Conservation (phyloP, 345 rosid species). For the Boechera divaricarpa region DNA sequence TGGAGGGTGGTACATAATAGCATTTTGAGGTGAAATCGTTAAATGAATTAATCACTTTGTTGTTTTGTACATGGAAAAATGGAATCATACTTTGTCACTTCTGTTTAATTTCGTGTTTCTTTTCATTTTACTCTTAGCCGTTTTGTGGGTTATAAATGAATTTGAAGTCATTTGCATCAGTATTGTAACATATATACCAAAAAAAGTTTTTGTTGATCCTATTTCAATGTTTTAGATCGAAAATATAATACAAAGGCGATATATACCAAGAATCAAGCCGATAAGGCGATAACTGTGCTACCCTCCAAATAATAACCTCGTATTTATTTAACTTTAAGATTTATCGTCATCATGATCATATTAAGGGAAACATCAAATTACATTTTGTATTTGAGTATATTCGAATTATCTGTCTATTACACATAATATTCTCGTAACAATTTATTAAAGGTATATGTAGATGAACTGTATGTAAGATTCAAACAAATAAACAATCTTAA, state of each 20-base stretch:
- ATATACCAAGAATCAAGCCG: slow-evolving; percentile 14
- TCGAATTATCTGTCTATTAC: background rate
- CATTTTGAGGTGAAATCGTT: slow-evolving; percentile 24
- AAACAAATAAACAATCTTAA: background rate
- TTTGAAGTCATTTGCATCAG: slow-evolving; percentile 2
- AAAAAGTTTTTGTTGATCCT: background rate
- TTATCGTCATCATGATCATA: background rate
- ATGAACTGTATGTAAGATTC: slow-evolving; percentile 7
- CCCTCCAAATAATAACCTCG: background rate
- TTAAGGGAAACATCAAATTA: background rate
- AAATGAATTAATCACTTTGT: background rate
- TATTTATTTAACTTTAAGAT: background rate
- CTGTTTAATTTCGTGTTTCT: background rate
- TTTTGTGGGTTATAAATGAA: slow-evolving; percentile 13
- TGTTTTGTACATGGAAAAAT: background rate
- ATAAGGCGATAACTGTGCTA: background rate
- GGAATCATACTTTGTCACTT: background rate
- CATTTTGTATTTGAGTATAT: background rate
- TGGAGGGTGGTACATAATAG: slow-evolving; percentile 17
- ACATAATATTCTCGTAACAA: background rate
- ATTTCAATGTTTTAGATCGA: background rate
- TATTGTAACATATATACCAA: background rate
- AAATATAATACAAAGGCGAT: slow-evolving; percentile 1
- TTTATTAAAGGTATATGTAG: background rate
- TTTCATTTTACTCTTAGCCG: background rate